phyloP scores from a whole-genome alignment of 768 basidiomycete genomes.

The Suillus lakei region DNA sequence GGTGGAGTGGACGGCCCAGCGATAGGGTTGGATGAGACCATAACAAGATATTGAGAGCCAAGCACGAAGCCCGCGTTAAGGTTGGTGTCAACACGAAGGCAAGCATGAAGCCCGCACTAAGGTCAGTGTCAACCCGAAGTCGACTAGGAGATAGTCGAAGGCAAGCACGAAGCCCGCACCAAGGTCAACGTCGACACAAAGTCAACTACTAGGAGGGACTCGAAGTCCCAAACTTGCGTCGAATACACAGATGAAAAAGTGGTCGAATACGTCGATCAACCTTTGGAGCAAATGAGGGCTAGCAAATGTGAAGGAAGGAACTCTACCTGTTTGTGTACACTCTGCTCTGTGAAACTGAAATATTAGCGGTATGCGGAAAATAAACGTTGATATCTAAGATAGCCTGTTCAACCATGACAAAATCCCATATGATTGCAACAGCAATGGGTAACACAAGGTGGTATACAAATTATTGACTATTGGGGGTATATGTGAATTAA shows the following conservation, averaged over 20 bases:
- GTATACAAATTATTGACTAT: neutral
- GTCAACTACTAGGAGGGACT: neutral
- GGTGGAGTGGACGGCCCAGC: neutral
- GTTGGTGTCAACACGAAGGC: neutral
- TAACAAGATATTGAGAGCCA: neutral
- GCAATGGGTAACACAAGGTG: neutral
- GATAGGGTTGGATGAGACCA: neutral
- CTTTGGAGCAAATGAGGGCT: neutral
- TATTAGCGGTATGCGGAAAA: neutral
- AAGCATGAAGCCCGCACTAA: too few species aligned
- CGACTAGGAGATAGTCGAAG: too few species aligned
- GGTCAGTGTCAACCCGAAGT: too few species aligned
- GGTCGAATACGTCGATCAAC: neutral
- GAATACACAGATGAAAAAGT: neutral
- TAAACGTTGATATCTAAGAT: neutral
- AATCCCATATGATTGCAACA: neutral
- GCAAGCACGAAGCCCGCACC: too few species aligned
- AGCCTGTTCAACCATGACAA: neutral
- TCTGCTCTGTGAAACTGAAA: neutral
- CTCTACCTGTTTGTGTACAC: neutral
- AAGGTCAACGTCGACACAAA: neutral
- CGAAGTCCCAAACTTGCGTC: neutral
- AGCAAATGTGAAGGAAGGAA: neutral
- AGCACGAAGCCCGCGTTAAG: neutral
- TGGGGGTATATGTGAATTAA: neutral